Conservation (phyloP, 2,329 filamentous ascomycete species). For the Simplicillium aogashimaense region DNA sequence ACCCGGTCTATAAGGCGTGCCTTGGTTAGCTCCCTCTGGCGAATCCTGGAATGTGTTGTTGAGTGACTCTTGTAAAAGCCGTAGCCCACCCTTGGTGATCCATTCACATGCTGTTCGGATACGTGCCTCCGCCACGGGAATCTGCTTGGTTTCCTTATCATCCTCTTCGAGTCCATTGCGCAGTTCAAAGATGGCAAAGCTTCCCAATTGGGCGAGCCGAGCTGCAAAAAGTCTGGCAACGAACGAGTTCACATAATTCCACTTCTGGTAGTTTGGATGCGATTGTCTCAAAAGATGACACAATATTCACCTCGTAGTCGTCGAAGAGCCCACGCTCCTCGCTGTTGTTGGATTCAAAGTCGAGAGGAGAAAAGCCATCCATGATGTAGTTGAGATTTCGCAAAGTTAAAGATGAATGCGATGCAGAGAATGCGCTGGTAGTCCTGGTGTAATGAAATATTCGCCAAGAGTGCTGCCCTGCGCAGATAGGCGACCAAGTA, state of each 20-base stretch:
- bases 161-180: conserved; percentile 18
- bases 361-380: too few relatives aligned
- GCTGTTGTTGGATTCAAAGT: too few relatives aligned
- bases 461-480: too few relatives aligned
- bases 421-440: too few relatives aligned
- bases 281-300: too few relatives aligned
- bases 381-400: too few relatives aligned
- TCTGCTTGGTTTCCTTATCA: background rate
- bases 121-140: background rate
- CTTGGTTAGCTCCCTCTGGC: conserved; percentile 8
- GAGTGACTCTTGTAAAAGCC: background rate
- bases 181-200: conserved; percentile 20
- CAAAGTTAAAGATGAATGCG: too few relatives aligned
- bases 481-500: too few relatives aligned
- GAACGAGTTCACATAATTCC: conserved; percentile 22
- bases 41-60: conserved; percentile 10
- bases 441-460: too few relatives aligned
- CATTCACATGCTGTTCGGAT: conserved; percentile 13
- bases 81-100: conserved; percentile 18
- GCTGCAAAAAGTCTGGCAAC: conserved; percentile 18
- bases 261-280: conserved; percentile 10
- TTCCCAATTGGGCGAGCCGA: conserved; percentile 12
- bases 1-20: conserved; percentile 11
- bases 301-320: too few relatives aligned
- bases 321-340: too few relatives aligned